Percentiles rank a stretch among this genome's conserved stretches.
These are phyloP conservation scores for Acrodontium crateriforme DNA, from an alignment of 2,329 filamentous ascomycete species.

Conservation along the genomic window DNA sequence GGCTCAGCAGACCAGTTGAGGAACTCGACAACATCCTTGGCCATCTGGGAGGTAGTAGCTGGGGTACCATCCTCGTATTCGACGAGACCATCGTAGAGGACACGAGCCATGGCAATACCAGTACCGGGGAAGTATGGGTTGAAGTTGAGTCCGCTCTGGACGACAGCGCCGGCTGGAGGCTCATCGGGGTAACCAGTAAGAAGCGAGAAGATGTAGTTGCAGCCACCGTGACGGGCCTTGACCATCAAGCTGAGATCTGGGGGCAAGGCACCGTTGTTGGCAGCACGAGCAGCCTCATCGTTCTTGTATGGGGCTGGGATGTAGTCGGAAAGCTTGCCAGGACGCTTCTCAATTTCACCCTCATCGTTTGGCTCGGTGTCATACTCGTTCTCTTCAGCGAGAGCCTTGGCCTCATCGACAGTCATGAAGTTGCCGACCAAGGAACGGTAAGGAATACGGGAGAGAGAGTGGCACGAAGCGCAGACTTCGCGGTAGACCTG, in stretches of 20 bases:
- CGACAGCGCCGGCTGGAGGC: conserved; percentile 72
- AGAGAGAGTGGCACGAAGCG: conserved; percentile 92
- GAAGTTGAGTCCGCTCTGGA: conserved; percentile 91
- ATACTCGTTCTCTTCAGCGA: conserved; percentile 98
- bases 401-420: conserved; percentile 91
- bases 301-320: conserved; percentile 94
- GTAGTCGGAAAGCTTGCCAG: conserved; percentile 97
- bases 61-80: conserved; percentile 96
- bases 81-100: conserved; percentile 91
- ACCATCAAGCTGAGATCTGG: conserved; percentile 95
- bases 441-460: conserved; percentile 81
- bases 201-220: conserved; percentile 96
- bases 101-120: conserved; percentile 97
- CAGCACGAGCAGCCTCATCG: conserved; percentile 92
- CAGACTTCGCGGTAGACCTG: conserved; percentile 99
- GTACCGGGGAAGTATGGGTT: conserved; percentile 99
- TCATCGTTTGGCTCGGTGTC: conserved; percentile 95
- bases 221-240: conserved; percentile 95
- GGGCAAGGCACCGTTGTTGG: conserved; percentile 95
- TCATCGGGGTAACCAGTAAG: conserved; percentile 97
- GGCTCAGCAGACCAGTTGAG: conserved; percentile 98
- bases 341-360: conserved; percentile 95
- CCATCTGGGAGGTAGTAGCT: conserved; percentile 95
- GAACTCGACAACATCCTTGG: conserved; percentile 98
- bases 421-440: conserved; percentile 88